phyloP scores from a whole-genome alignment of 2,329 filamentous ascomycete genomes.

The Penicillium fuscoglaucum region DNA sequence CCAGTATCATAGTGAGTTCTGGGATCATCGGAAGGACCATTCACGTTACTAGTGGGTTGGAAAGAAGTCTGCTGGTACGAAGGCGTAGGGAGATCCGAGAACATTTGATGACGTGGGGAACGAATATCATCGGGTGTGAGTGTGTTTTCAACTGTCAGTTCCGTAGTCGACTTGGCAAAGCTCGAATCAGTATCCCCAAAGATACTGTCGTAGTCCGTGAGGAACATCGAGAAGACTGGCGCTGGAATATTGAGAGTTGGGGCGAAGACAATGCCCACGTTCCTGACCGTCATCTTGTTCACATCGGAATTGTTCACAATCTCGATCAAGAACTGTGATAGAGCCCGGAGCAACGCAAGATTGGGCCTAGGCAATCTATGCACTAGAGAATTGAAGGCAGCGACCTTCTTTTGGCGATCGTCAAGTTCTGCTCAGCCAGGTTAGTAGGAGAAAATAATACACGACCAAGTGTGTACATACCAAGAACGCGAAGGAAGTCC shows the following conservation, averaged over 20 bases:
- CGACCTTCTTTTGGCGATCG: slow-evolving; percentile 73
- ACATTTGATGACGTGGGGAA: slow-evolving; percentile 65
- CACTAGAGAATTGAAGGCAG: slow-evolving; percentile 73
- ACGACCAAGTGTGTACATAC: slow-evolving; percentile 39
- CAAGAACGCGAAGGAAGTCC: slow-evolving; percentile 79
- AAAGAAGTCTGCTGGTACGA: slow-evolving; percentile 61
- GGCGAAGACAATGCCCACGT: slow-evolving; percentile 97
- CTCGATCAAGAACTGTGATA: slow-evolving; percentile 84
- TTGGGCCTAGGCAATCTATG: slow-evolving; percentile 79
- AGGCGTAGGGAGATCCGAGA: slow-evolving; percentile 65
- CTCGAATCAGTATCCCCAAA: slow-evolving; percentile 65
- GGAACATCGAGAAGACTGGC: slow-evolving; percentile 87
- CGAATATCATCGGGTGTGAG: slow-evolving; percentile 59
- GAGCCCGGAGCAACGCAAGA: slow-evolving; percentile 74
- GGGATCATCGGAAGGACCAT: slow-evolving; percentile 23
- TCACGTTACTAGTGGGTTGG: slow-evolving; percentile 32
- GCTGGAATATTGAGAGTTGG: slow-evolving; percentile 95
- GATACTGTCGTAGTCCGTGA: slow-evolving; percentile 85
- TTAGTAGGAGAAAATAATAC: slow-evolving; percentile 9
- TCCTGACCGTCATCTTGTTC: slow-evolving; percentile 98
- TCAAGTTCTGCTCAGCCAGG: slow-evolving; percentile 60
- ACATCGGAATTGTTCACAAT: slow-evolving; percentile 86
- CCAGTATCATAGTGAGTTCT: slow-evolving; percentile 50
- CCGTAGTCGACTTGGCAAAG: slow-evolving; percentile 38
- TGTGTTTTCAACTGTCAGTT: slow-evolving; percentile 43